Evolutionary conservation across 257 asterid species (phyloP).

Genomic region (Lycium barbarum): DNA sequence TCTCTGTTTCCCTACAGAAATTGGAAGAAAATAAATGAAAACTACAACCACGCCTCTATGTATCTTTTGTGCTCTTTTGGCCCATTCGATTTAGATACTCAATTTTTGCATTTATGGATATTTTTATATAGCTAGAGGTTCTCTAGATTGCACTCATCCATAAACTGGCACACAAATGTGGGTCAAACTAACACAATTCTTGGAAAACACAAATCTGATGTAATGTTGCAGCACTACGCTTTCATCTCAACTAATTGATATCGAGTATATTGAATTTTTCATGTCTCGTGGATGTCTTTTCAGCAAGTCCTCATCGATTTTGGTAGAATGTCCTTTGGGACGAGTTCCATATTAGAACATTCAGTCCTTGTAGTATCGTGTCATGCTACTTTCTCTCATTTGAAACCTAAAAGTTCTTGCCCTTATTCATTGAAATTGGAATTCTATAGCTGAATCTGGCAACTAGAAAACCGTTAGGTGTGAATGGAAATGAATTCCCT

Average conservation of each 20-base stretch:
- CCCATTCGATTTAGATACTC: background rate
- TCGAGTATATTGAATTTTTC: background rate
- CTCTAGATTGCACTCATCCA: background rate
- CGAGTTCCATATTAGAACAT: background rate
- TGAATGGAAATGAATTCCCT: constrained; percentile 7
- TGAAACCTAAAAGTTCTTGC: background rate
- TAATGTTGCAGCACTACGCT: background rate
- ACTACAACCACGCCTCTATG: background rate
- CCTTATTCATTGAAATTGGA: background rate
- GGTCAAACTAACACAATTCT: background rate
- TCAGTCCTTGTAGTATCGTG: background rate
- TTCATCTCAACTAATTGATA: background rate
- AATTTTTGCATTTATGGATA: background rate
- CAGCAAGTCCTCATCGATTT: background rate
- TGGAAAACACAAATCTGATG: background rate
- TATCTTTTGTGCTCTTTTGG: background rate
- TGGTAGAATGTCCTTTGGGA: background rate
- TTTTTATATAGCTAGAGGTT: background rate
- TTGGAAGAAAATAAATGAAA: background rate
- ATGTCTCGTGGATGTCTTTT: background rate
- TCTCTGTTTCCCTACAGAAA: background rate
- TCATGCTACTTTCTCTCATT: constrained; percentile 3
- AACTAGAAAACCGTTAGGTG: background rate
- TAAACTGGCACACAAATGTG: background rate
- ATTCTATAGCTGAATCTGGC: background rate